Base-by-base conservation (phyloP, 2,329 filamentous ascomycete genomes). In the Dactylella cylindrospora region DNA sequence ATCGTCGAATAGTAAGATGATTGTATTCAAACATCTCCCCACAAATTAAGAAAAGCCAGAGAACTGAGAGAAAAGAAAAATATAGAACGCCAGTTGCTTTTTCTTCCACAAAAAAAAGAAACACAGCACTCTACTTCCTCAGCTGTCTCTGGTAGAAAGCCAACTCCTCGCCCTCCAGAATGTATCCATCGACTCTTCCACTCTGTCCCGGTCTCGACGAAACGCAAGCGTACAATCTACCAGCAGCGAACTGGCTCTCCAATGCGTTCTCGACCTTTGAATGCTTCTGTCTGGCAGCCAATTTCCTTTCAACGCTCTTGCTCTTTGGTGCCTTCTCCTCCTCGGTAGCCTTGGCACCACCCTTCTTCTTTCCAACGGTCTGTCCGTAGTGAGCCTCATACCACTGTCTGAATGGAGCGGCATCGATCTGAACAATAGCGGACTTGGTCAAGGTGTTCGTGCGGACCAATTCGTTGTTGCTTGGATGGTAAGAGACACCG, bases 121-220 rank as follows among this genome's bases (percentile, higher is more conserved):
- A 46, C 25, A 12, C 17, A 28, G 10, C 38, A 23, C n/a, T 82
- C 81, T 96, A 97, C 84, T 95, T 97, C 85, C 93, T 88, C 78
- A 97, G 89, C 80, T 90, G 90, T 81, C 88, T 88, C 86, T 95
- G 90, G 89, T 98, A 98, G 88, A 98, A 98, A 77, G 90, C 90
- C 74, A 98, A 84, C 85, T 98, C 93, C 78, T 98, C 93, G 73
- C 93, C 93, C 85, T 98, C 93, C 70, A 98, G 83, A 77, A 98
- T 85, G 82, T 98, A 98, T 70, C 93, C 93, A 76, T 98, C 93
- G 73, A 83, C 84, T 79, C 93, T 90, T 73, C 93, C 93, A 76
- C 88, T 93, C 86, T 98, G 93, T 72, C 93, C 93, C 70, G 93
- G 93, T 74, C 93, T 84, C 76, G 86, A 93, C 72, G 91, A 83